Evolutionary conservation across 306 rosid species (phyloP).

Genomic region (Quercus dentata): DNA sequence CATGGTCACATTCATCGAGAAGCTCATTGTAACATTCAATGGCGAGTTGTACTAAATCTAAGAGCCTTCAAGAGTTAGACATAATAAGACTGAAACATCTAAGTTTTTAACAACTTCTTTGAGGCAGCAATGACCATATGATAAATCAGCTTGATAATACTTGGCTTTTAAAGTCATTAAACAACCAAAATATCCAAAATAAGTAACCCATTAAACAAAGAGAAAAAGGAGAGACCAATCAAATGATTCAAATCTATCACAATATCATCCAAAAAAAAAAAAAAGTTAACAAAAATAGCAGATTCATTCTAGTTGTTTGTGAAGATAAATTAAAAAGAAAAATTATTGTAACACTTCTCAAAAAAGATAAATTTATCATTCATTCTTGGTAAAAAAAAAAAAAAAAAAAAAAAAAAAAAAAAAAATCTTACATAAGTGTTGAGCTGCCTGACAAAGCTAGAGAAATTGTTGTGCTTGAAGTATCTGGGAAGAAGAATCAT

Average conservation of each 20-base stretch:
- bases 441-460: conserved; percentile 93
- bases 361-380: not conserved
- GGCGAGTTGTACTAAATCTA: not conserved
- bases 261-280: not conserved
- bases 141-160: not conserved
- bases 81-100: not conserved
- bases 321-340: conserved; percentile 15
- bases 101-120: not conserved
- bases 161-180: conserved; percentile 16
- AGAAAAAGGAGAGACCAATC: conserved; percentile 1
- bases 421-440: conserved; percentile 73
- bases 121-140: not conserved
- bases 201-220: conserved; percentile 16
- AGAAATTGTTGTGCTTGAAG: conserved; percentile 94
- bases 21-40: not conserved
- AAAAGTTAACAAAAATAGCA: not conserved
- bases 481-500: conserved; percentile 65
- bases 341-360: not conserved
- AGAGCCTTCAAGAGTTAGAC: not conserved
- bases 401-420: too few species aligned
- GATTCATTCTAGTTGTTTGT: conserved; percentile 15
- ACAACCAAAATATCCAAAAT: conserved; percentile 18
- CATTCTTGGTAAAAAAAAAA: not conserved
- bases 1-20: conserved; percentile 12
- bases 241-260: conserved; percentile 17